A percentile compares a stretch with the other conserved stretches of the same genome.
Conservation (phyloP, 2,329 filamentous ascomycete genomes). For the Saccharata proteae region DNA sequence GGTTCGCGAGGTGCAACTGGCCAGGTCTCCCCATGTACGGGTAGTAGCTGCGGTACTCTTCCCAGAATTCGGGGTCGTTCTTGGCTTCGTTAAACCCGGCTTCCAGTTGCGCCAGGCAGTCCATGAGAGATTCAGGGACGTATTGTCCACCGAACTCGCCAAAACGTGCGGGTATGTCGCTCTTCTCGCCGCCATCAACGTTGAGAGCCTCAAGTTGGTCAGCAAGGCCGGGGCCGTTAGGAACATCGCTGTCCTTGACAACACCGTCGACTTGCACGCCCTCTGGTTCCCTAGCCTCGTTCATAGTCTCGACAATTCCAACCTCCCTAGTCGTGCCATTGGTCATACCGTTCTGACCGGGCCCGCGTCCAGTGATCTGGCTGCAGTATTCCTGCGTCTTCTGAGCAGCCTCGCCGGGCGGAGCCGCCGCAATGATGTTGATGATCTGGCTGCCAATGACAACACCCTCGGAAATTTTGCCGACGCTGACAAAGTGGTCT, state of each 20-base stretch:
- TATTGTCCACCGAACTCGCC: constrained; percentile 96
- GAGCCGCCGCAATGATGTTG: constrained; percentile 60
- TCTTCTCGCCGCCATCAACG: constrained; percentile 35
- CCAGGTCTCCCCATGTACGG: constrained; percentile 94
- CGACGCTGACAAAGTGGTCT: constrained; percentile 83
- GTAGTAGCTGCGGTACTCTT: constrained; percentile 92
- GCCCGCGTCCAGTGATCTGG: constrained; percentile 50
- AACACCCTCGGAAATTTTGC: constrained; percentile 77
- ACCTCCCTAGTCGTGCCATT: constrained; percentile 52
- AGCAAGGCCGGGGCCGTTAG: constrained; percentile 56
- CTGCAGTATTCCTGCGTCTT: constrained; percentile 80
- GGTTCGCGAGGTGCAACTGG: constrained; percentile 77
- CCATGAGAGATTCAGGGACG: constrained; percentile 95
- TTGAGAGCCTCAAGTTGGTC: constrained; percentile 78
- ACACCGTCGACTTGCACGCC: constrained; percentile 58
- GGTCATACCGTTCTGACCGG: constrained; percentile 37
- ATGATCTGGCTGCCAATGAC: constrained; percentile 96
- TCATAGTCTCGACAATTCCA: constrained; percentile 56
- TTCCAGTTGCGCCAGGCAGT: constrained; percentile 84
- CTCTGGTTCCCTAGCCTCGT: constrained; percentile 47
- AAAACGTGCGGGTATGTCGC: constrained; percentile 64
- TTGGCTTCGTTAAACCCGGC: constrained; percentile 78
- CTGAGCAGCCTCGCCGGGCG: constrained; percentile 52
- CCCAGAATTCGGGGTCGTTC: constrained; percentile 87
- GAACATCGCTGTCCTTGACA: constrained; percentile 45